Conservation (phyloP, 2,329 filamentous ascomycete species). For the Chrysosporium queenslandicum region DNA sequence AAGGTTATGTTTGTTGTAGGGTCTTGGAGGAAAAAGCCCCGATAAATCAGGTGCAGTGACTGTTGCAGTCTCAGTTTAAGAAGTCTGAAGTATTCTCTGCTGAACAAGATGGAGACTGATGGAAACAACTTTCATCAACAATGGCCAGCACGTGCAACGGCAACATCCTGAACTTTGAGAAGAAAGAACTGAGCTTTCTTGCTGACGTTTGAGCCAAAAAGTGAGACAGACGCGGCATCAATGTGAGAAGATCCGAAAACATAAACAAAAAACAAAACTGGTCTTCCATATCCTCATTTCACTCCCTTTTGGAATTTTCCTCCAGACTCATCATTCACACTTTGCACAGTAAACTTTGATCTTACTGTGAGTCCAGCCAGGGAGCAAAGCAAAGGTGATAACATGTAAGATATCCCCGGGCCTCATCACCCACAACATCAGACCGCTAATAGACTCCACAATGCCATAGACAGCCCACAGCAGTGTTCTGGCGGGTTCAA, state of each 20-base stretch:
- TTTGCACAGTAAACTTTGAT: neutral
- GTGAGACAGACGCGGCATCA: neutral
- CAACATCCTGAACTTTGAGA: too few relatives aligned
- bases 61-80: too few relatives aligned
- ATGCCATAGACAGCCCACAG: neutral
- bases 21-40: too few relatives aligned
- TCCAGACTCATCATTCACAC: neutral
- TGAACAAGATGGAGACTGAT: too few relatives aligned
- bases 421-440: neutral
- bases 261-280: neutral
- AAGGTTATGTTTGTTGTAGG: too few relatives aligned
- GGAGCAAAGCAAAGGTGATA: neutral
- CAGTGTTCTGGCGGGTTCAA: neutral
- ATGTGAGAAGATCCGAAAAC: neutral
- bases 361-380: neutral
- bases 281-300: neutral
- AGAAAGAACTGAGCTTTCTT: neutral
- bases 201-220: neutral
- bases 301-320: neutral
- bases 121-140: too few relatives aligned
- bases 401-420: neutral
- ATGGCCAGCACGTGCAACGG: too few relatives aligned
- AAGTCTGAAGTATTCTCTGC: too few relatives aligned
- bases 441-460: neutral
- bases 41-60: too few relatives aligned